Percentiles rank a stretch among this genome's conserved stretches.
Conservation (phyloP, 345 rosid species). For the Eucalyptus pauciflora region DNA sequence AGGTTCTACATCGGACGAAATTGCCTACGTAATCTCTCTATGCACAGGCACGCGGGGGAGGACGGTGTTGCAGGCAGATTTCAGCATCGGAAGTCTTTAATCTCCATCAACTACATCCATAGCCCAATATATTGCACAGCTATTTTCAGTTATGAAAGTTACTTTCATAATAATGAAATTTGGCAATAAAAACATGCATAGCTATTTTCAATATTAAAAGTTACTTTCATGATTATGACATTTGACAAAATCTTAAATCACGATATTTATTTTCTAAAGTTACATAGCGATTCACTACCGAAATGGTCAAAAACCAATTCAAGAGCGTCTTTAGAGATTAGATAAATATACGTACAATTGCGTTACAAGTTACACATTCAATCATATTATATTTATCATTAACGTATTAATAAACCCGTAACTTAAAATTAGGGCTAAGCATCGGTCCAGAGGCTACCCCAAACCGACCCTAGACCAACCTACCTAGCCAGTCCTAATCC, state of each 20-base stretch:
- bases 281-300: not conserved
- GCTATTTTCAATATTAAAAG: no score
- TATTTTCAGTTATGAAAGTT: no score
- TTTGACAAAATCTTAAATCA: not conserved
- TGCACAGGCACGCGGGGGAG: no score
- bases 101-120: not conserved
- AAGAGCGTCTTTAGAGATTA: not conserved
- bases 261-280: not conserved
- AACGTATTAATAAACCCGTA: not conserved
- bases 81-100: not conserved
- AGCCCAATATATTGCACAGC: not conserved
- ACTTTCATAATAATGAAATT: no score
- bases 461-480: no score
- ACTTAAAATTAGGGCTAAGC: not conserved
- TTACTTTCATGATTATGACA: not conserved
- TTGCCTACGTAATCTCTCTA: no score
- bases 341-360: not conserved
- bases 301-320: not conserved
- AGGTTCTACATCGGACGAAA: not conserved
- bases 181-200: no score
- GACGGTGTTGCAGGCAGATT: not conserved
- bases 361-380: not conserved
- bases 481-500: no score
- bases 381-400: not conserved
- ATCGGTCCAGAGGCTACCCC: rapidly evolving